Base-by-base conservation (phyloP, 805 yeast species). In the Candida vartiovaarae region DNA sequence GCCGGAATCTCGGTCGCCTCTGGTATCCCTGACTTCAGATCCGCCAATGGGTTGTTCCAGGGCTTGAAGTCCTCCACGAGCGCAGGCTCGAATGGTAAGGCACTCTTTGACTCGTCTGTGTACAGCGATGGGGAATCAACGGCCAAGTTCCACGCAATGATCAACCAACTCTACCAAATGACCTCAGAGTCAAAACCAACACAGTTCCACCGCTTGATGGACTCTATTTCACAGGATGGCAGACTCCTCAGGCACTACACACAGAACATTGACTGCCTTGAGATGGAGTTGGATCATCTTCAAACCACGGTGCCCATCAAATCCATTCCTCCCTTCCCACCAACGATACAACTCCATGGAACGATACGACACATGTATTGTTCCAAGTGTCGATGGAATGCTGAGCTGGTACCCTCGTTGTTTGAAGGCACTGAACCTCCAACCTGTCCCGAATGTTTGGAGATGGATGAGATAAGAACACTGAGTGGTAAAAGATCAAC, bases 1-100 rank as follows among this genome's bases (percentile, higher is more conserved):
- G 97, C 97, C 15, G 96, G 96, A 3, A 77, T 86, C 20, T 86
- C 95, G 9, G 93, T 90, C 42, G 83, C 84, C 28, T 87, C 95
- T 1, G 96, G 96, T 4, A 89, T 88, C 34, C 96, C 96, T 4
- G 93, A 84, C 55, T 84, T 88, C 57, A 67, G 96, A 58, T 84
- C 95, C 6, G 75, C 87, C 1, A 67, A 79, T 47, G 95, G 95
- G 2, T 70, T 89, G 39, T 86, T 89, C 58, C 75, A 76, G 43
- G 75, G 76, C 10, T 61, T 78, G 34, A 66, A 68, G 35, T 51
- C 58, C 1, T 56, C 63, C 3, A 59, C 76, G 52, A 58, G 71
- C 9, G 59, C 67, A 4, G 62, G 63, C 3, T 49, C 62, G 0
- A 59, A 59, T 47, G 88, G 88, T 11, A 83, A 82, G 59, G 82